phyloP scores from a whole-genome alignment of 2,329 filamentous ascomycete genomes.

The Aspergillus sp. region DNA sequence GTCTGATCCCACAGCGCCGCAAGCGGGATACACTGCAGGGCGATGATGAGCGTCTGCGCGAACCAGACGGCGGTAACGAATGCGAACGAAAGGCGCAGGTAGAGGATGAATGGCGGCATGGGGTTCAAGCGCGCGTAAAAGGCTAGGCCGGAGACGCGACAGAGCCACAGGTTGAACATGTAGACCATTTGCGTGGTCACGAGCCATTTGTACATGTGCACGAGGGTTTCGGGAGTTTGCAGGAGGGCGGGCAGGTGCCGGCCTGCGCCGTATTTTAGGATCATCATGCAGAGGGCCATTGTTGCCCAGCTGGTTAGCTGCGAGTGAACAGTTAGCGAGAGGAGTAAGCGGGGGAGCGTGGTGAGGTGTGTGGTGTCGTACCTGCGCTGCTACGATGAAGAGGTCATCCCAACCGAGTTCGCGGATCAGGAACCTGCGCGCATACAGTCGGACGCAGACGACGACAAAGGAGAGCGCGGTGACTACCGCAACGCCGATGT shows the following conservation, averaged over 20 bases:
- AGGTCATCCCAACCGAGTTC: slow-evolving; percentile 27
- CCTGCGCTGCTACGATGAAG: slow-evolving; percentile 22
- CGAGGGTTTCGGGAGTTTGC: slow-evolving; percentile 8
- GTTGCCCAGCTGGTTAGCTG: slow-evolving; percentile 18
- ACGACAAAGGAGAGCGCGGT: slow-evolving; percentile 19
- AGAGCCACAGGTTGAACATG: slow-evolving; percentile 24
- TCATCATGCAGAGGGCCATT: slow-evolving; percentile 22
- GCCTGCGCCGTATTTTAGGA: slow-evolving; percentile 22
- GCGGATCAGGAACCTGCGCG: slow-evolving; percentile 18
- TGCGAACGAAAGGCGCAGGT: slow-evolving; percentile 16
- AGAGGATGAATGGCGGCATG: slow-evolving; percentile 21
- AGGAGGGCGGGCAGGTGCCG: slow-evolving; percentile 21
- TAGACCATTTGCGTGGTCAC: slow-evolving; percentile 26
- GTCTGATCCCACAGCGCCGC: slow-evolving; percentile 21
- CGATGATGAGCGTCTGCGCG: slow-evolving; percentile 26
- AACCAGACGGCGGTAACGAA: slow-evolving; percentile 26
- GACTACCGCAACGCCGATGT: slow-evolving; percentile 31
- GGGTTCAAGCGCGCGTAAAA: slow-evolving; percentile 28
- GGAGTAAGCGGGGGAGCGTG: neutral
- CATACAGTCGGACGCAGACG: slow-evolving; percentile 19
- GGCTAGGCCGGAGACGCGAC: slow-evolving; percentile 26
- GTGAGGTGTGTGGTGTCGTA: neutral
- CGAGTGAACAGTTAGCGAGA: neutral
- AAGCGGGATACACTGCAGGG: slow-evolving; percentile 27
- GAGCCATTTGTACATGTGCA: slow-evolving; percentile 28